Conservation (phyloP, 1,284 basidiomycete genomes). For the Cryptococcus jaspeensis region DNA sequence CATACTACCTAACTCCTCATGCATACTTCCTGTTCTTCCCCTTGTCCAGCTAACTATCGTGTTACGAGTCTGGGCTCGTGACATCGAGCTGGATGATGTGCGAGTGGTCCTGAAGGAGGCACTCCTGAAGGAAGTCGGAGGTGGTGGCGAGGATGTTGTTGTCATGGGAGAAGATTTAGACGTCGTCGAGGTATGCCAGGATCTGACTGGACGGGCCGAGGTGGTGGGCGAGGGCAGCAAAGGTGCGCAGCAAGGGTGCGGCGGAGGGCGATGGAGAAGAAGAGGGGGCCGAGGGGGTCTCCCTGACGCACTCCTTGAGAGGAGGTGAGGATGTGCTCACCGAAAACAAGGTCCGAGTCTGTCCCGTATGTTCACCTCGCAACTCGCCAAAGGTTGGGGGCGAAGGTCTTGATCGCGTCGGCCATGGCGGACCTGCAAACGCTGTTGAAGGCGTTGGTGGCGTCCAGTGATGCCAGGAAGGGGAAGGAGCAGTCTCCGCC, state of each 20-base stretch:
- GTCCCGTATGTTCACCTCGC: conserved; percentile 14
- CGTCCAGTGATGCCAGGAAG: conserved; percentile 13
- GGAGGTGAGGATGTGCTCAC: background rate
- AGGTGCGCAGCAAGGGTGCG: conserved; percentile 6
- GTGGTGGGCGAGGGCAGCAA: conserved; percentile 9
- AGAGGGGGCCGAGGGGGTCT: conserved; percentile 23
- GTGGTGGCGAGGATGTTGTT: background rate
- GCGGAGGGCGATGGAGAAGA: conserved; percentile 28
- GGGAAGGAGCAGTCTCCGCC: too few species aligned
- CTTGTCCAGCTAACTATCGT: too few species aligned
- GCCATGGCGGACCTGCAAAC: conserved; percentile 6
- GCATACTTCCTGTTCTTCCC: too few species aligned
- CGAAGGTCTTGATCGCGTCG: background rate
- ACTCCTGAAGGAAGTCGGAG: conserved; percentile 5
- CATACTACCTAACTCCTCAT: too few species aligned
- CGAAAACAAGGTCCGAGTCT: conserved; percentile 1
- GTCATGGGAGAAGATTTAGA: conserved; percentile 13
- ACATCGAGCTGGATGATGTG: too few species aligned
- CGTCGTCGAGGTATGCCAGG: conserved; percentile 27
- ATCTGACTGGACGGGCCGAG: too few species aligned
- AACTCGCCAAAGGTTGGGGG: conserved; percentile 11
- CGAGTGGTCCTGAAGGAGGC: too few species aligned
- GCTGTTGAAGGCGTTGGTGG: conserved; percentile 21
- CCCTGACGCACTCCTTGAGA: conserved; percentile 22
- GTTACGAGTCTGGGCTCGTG: too few species aligned